Percentiles rank a stretch among this genome's conserved stretches.
Conservation (phyloP, 768 basidiomycete genomes). For the Hypsizygus marmoreus region DNA sequence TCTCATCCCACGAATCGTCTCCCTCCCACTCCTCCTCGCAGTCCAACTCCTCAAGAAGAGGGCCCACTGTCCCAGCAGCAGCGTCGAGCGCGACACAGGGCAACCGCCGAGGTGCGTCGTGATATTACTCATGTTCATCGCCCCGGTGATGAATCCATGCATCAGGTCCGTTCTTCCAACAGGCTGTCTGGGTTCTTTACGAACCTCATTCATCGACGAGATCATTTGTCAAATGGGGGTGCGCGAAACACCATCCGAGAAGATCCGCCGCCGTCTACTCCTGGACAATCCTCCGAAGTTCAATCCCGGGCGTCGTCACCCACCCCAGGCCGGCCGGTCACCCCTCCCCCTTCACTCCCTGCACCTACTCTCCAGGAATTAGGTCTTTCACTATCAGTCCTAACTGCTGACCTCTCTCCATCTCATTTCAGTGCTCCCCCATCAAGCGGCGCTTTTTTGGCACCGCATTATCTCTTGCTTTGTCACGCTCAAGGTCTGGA, state of each 20-base stretch:
- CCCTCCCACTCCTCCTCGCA: conserved; percentile 31
- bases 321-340: conserved; percentile 49
- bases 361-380: conserved; percentile 75
- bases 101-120: conserved; percentile 58
- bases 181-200: conserved; percentile 86
- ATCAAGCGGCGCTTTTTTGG: conserved; percentile 74
- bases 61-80: conserved; percentile 33
- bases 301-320: conserved; percentile 61
- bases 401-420: conserved; percentile 71
- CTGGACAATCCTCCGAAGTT: conserved; percentile 33
- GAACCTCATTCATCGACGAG: conserved; percentile 74
- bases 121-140: conserved; percentile 6
- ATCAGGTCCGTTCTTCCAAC: conserved; percentile 53
- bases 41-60: conserved; percentile 29
- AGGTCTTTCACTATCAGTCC: conserved; percentile 66
- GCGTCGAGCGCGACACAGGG: conserved; percentile 47
- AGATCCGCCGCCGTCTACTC: conserved; percentile 20
- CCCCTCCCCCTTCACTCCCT: conserved; percentile 73
- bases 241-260: conserved; percentile 36
- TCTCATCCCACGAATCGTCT: conserved; percentile 9
- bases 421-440: conserved; percentile 81
- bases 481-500: conserved; percentile 88
- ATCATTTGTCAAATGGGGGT: conserved; percentile 34
- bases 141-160: conserved; percentile 3
- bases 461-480: conserved; percentile 79